Evolutionary conservation across 2,329 filamentous ascomycete species (phyloP).

Genomic region (Fusarium camptoceras): DNA sequence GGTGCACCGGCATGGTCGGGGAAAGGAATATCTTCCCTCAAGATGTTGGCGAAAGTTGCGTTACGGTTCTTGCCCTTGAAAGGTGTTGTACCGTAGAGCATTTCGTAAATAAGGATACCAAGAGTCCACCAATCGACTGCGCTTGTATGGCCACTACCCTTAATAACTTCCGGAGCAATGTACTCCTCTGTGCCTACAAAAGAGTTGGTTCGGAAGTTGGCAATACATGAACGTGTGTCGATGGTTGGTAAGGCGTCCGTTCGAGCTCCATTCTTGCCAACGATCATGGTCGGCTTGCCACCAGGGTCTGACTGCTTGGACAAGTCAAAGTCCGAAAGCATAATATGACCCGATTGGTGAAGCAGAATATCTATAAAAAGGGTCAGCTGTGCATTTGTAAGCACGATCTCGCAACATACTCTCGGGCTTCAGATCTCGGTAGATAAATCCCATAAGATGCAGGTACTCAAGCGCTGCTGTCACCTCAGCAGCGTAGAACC

Average conservation of each 20-base stretch:
- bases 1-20: slow-evolving; percentile 87
- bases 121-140: slow-evolving; percentile 99
- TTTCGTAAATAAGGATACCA: slow-evolving; percentile 97
- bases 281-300: slow-evolving; percentile 97
- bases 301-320: slow-evolving; percentile 97
- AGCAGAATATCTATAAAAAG: slow-evolving; percentile 82
- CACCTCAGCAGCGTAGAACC: slow-evolving; percentile 97
- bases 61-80: slow-evolving; percentile 99
- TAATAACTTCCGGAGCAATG: slow-evolving; percentile 98
- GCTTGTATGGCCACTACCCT: slow-evolving; percentile 97
- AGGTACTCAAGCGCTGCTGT: slow-evolving; percentile 96
- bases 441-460: slow-evolving; percentile 99
- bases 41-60: slow-evolving; percentile 96
- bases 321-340: slow-evolving; percentile 98
- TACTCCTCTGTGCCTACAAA: slow-evolving; percentile 99
- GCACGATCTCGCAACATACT: slow-evolving; percentile 65
- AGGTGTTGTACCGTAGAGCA: slow-evolving; percentile 97
- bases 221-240: slow-evolving; percentile 97
- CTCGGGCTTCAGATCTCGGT: slow-evolving; percentile 96
- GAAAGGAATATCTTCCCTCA: slow-evolving; percentile 95
- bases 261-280: slow-evolving; percentile 88
- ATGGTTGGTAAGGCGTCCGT: slow-evolving; percentile 93
- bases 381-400: slow-evolving; percentile 25
- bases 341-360: slow-evolving; percentile 99
- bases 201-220: slow-evolving; percentile 97